Evolutionary conservation across 2,329 filamentous ascomycete genomes (phyloP), one percentile per base, ranked within the genome.

Genomic region (Apiospora rasikravindrae): DNA sequence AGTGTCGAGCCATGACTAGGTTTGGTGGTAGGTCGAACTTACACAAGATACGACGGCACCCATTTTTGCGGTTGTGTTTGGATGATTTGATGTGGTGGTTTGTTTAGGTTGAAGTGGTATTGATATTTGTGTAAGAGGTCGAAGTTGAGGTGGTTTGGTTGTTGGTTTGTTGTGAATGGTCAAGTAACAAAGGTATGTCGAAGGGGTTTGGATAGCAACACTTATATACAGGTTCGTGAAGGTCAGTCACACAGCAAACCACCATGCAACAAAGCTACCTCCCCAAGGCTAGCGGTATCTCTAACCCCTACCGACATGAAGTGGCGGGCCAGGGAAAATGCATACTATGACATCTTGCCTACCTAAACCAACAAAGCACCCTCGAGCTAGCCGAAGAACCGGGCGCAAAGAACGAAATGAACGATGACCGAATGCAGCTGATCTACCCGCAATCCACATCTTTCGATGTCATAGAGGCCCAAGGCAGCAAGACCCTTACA

Each of bases 21-120:
- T 40, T 64, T 40, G 19, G 57, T 13, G 19, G 33, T 40, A 64
- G 57, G 26, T 24, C 6, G 16, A 69, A 88, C 93, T 79, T 93
- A 96, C 93, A 81, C 93, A 95, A 81, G 93, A 95, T 76, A 94
- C 87, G 79, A 96, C 91, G 83, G 92, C 93, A 85, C 94, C 94
- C 94, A 96, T 96, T 77, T 82, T 91, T 83, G 78, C 70, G 73
- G 77, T 78, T 74, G 70, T 49, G 53, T 73, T 70, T 51, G 73
- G 68, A n/a, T 72, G 69, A 16, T 72, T 74, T 69, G 72, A 69
- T 49, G 57, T 33, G 69, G 22, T 49, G 45, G 19, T 49, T 70
- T 71, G 44, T 61, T 70, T 61, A n/a, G 37, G 42, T 64, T 64
- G 44, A 24, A 19, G 26, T 42, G 61, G 22, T 61, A 16, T 19